Percentiles rank a stretch among this genome's conserved stretches.
phyloP scores from a whole-genome alignment of 805 yeast genomes.

The Blastobotrys mokoenaii region DNA sequence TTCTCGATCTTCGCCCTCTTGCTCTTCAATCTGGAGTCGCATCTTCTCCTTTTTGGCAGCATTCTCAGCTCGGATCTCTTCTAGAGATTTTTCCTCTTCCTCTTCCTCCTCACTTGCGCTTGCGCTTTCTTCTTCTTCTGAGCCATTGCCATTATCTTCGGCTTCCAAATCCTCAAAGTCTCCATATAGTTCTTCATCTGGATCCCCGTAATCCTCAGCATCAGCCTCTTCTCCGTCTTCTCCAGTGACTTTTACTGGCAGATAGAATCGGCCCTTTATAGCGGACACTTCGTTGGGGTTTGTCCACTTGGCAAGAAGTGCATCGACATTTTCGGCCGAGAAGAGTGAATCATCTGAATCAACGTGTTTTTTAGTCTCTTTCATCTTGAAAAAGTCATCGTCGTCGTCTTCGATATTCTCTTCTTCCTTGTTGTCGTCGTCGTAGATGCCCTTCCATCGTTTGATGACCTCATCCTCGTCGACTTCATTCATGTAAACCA shows the following conservation, averaged over 20 bases:
- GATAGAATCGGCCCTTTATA: conserved; percentile 18
- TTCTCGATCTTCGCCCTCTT: conserved; percentile 59
- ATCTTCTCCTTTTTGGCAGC: conserved; percentile 86
- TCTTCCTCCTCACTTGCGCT: conserved; percentile 31
- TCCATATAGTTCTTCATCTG: conserved; percentile 29
- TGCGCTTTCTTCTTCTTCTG: conserved; percentile 32
- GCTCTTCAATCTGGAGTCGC: conserved; percentile 82
- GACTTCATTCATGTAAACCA: conserved; percentile 71
- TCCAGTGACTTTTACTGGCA: conserved; percentile 13
- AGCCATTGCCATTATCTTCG: conserved; percentile 26
- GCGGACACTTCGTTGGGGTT: conserved; percentile 11
- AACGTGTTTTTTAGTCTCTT: conserved; percentile 8
- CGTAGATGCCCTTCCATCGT: conserved; percentile 23
- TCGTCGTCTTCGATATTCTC: conserved; percentile 25
- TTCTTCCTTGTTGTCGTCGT: conserved; percentile 19
- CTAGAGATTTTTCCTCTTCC: conserved; percentile 38
- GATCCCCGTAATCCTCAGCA: conserved; percentile 20
- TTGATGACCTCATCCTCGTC: conserved; percentile 42
- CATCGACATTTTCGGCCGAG: conserved; percentile 8
- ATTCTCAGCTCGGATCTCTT: conserved; percentile 68
- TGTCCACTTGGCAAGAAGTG: conserved; percentile 16
- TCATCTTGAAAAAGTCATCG: conserved; percentile 24
- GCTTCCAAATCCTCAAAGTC: conserved; percentile 37
- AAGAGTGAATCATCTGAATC: conserved; percentile 19
- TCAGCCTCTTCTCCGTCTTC: conserved; percentile 21